Evolutionary conservation across 1,284 basidiomycete genomes (phyloP), one percentile per base, ranked within the genome.

Genomic region (Tremellales sp.): DNA sequence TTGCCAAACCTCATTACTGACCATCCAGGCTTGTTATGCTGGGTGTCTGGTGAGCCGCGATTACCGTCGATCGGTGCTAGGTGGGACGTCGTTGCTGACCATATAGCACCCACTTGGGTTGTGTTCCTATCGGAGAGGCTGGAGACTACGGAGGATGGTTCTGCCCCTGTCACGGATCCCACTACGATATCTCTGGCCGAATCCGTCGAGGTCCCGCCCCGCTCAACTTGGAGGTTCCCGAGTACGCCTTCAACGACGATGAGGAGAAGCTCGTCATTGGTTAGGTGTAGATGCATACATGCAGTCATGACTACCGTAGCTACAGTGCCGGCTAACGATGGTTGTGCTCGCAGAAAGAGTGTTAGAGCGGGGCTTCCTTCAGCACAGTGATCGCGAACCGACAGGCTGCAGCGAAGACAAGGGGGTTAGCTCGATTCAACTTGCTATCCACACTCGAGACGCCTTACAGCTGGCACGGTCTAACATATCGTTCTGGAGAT

Each of bases 111-210:
- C 96, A 99, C 79, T 78, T 98, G 60, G 94, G 96, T 75, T 99
- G 96, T 80, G 96, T 99, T 47, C 96, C 96, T 58, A 97, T 99
- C 61, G 79, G 89, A 62, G 92, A 97, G 78, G 87, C 92, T 54
- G 93, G 94, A 75, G 94, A 98, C 76, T 99, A 82, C 73, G 93
- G 93, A 78, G 94, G 92, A 76, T 97, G 92, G 92, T 94, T 94
- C 84, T 92, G 89, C 80, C 89, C 89, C 49, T 96, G 91, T 81
- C 94, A 98, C 77, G 94, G 96, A 73, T 97, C 93, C 52, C 93
- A 97, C 75, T 96, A 97, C 77, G 89, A 75, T 58, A 73, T 74
- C 50, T 75, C 90, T 65, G 92, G 93, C 60, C 89, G 93, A 75
- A 84, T 86, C 67, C 87, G 93, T 73, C 91, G 92, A 76, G 93